Evolutionary conservation across 179 eudicot genomes (phyloP), one percentile per base, ranked within the genome.

Genomic region (Gypsophila paniculata): DNA sequence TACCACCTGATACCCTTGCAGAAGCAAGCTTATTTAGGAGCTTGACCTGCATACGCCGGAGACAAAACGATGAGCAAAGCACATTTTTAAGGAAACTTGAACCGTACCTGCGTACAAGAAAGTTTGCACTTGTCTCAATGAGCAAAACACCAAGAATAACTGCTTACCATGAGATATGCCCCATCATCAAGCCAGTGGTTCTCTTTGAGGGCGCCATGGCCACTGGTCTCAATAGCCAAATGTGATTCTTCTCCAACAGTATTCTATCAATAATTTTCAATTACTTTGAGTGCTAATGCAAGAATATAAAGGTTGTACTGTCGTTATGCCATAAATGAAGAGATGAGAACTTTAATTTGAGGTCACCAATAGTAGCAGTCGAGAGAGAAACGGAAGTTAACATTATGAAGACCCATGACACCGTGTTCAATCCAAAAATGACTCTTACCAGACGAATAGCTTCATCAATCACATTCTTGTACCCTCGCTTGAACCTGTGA

Each of bases 121-220:
- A 38, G 10, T 7, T 12, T 23, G 25, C 9, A n/a, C 17, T 46
- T 3, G 12, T 0, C 34, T 57, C 29, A 4, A 68, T 29, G 3
- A 15, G 36, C 12, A 32, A 68, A 70, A 36, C 18, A 74, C 15
- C 0, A 71, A 51, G 48, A 48, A 17, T 29, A 77, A 54, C 10
- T 46, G 34, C 80, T 38, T 84, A 92, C 99, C 99, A 94, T 94
- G 75, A 88, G 91, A 81, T 94, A 94, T 76, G 99, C 99, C 49
- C 99, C 99, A 88, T 94, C 99, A 81, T 94, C 99, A 26, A 94
- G 99, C 99, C 99, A 94, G 74, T 86, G 88, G 81, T 94, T 94
- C 83, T 94, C 97, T 88, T 92, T 94, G 18, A 90, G 87, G 64
- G 99, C 99, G 72, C 99, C 99, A 75, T 94, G 99, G 71, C 99